Conservation (phyloP, 345 rosid species). For the Syzygium oleosum region DNA sequence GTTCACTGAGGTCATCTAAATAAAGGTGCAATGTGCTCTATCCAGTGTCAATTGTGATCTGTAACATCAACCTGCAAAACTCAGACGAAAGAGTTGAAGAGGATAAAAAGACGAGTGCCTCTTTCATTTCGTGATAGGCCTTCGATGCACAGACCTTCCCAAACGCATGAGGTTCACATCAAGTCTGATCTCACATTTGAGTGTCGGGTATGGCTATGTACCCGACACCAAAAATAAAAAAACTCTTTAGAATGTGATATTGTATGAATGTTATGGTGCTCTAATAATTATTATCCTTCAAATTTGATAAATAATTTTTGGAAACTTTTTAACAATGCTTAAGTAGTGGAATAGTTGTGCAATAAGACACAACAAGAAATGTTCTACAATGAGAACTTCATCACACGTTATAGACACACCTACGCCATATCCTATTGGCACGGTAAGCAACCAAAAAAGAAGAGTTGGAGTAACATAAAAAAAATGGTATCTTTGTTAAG, state of each 20-base stretch:
- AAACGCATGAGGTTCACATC: background rate
- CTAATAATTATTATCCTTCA: background rate
- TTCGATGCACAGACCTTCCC: background rate
- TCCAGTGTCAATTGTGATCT: background rate
- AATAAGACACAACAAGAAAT: background rate
- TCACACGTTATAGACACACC: background rate
- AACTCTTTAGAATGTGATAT: background rate
- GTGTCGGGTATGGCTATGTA: background rate
- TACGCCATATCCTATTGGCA: background rate
- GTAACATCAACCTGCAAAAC: background rate
- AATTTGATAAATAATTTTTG: background rate
- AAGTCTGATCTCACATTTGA: background rate
- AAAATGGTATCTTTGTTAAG: background rate
- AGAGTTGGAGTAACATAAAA: background rate
- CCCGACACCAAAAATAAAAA: background rate
- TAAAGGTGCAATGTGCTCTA: background rate
- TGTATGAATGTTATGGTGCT: background rate
- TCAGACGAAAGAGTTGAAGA: background rate
- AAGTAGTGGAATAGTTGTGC: background rate
- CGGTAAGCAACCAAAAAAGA: background rate
- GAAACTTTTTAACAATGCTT: background rate
- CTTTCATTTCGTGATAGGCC: background rate
- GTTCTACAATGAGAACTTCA: background rate
- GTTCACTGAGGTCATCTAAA: background rate
- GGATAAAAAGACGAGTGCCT: background rate